Evolutionary conservation across 805 yeast genomes (phyloP).

Genomic region (Kurtzmaniella cleridarum): DNA sequence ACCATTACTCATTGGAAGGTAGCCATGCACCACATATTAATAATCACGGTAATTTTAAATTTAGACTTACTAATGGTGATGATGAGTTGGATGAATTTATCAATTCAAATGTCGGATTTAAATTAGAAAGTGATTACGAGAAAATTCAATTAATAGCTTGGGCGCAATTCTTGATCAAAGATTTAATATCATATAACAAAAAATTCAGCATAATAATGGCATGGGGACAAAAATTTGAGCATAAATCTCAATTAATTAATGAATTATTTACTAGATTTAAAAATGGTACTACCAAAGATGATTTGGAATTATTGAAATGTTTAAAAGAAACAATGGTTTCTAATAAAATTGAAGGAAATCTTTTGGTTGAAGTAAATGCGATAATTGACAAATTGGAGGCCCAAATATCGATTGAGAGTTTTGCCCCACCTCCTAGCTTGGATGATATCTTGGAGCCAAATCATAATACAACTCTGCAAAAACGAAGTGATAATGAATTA

Average conservation of each 20-base stretch:
- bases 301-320: conserved; percentile 3
- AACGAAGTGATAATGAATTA: conserved; percentile 10
- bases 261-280: conserved; percentile 1
- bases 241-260: not conserved
- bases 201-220: not conserved
- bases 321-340: not conserved
- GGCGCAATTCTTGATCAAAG: conserved; percentile 13
- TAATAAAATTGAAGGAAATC: conserved; percentile 1
- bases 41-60: too few species aligned
- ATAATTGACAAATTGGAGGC: conserved; percentile 1
- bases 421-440: conserved; percentile 16
- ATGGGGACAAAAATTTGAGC: not conserved
- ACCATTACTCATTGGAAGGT: not conserved
- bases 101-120: conserved; percentile 13
- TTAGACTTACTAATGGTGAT: conserved; percentile 4
- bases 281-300: conserved; percentile 1
- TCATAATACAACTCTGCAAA: conserved; percentile 7
- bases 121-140: conserved; percentile 8
- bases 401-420: conserved; percentile 5
- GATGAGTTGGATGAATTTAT: conserved; percentile 13
- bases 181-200: conserved; percentile 5
- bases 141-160: conserved; percentile 13
- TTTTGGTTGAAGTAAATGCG: not conserved
- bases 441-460: conserved; percentile 20
- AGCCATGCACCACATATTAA: not conserved